phyloP scores from a whole-genome alignment of 495 filamentous ascomycete species.

The Podospora bellae-mahoneyi region DNA sequence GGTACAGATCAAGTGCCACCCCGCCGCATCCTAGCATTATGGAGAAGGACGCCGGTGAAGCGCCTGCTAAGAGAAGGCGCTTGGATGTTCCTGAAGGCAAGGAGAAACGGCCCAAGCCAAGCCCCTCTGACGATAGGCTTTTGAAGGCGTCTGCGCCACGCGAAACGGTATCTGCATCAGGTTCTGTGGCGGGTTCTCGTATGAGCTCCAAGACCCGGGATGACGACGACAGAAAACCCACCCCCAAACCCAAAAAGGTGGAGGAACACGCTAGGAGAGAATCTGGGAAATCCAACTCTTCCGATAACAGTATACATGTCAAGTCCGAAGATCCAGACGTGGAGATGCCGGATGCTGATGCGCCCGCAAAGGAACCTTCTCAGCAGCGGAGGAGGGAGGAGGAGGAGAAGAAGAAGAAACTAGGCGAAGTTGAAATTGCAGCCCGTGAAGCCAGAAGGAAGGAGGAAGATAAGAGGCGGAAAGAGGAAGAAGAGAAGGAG shows the following conservation, averaged over 20 bases:
- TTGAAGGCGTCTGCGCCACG: conserved; percentile 37
- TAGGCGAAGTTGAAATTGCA: conserved; percentile 29
- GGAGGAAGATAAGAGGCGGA: conserved; percentile 21
- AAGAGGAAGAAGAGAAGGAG: conserved; percentile 43
- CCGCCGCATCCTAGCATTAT: conserved; percentile 58
- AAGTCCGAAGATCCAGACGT: conserved; percentile 48
- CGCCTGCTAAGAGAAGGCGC: conserved; percentile 47
- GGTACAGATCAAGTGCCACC: conserved; percentile 63
- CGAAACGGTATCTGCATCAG: conserved; percentile 29
- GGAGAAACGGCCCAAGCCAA: conserved; percentile 41
- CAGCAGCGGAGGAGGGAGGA: conserved; percentile 46
- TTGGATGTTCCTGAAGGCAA: conserved; percentile 42
- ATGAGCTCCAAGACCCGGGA: conserved; percentile 33
- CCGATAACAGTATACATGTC: conserved; percentile 46
- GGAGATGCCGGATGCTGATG: conserved; percentile 46
- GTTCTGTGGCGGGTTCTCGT: conserved; percentile 11
- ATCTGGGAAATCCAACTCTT: conserved; percentile 34
- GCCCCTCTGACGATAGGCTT: conserved; percentile 41
- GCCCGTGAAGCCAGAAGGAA: conserved; percentile 33
- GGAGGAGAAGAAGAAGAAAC: conserved; percentile 46
- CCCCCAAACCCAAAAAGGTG: conserved; percentile 35
- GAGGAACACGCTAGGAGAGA: conserved; percentile 40
- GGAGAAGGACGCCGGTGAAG: conserved; percentile 54
- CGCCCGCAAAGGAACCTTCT: conserved; percentile 29
- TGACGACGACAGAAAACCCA: conserved; percentile 39